Conservation (phyloP, 306 rosid genomes). For the Arachis stenosperma region DNA sequence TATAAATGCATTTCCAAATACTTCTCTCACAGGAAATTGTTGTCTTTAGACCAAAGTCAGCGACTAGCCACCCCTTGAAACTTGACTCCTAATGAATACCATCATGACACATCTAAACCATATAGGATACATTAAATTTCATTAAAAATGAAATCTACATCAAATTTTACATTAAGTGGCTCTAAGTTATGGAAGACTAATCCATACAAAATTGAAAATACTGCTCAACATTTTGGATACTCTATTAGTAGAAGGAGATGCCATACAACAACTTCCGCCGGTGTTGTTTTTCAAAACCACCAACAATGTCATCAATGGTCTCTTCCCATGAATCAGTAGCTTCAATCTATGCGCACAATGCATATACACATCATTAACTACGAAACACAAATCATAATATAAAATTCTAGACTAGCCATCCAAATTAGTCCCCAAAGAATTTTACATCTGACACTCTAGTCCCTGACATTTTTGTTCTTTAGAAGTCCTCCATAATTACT, state of each 20-base stretch:
- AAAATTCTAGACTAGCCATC: not conserved
- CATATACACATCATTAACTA: conserved; percentile 12
- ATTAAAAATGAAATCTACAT: conserved; percentile 19
- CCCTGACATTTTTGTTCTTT: no score
- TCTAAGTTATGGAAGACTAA: conserved; percentile 2
- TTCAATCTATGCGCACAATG: conserved; percentile 59
- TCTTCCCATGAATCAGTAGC: conserved; percentile 90
- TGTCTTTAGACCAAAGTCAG: conserved; percentile 16
- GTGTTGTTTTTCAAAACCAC: conserved; percentile 73
- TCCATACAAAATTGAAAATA: not conserved
- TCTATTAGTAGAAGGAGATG: conserved; percentile 70
- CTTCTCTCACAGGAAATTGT: no score
- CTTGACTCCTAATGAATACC: not conserved
- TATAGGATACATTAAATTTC: not conserved
- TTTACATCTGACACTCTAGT: no score
- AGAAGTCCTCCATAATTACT: no score
- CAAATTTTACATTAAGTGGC: conserved; percentile 19
- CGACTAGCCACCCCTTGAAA: conserved; percentile 1
- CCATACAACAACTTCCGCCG: conserved; percentile 78
- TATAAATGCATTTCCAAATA: no score
- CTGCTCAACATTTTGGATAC: conserved; percentile 3
- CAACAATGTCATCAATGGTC: conserved; percentile 70
- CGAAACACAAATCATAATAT: conserved; percentile 7
- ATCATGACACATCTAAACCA: not conserved
- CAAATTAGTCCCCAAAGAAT: no score